phyloP scores from a whole-genome alignment of 257 asterid genomes.

The Ophiorrhiza pumila region DNA sequence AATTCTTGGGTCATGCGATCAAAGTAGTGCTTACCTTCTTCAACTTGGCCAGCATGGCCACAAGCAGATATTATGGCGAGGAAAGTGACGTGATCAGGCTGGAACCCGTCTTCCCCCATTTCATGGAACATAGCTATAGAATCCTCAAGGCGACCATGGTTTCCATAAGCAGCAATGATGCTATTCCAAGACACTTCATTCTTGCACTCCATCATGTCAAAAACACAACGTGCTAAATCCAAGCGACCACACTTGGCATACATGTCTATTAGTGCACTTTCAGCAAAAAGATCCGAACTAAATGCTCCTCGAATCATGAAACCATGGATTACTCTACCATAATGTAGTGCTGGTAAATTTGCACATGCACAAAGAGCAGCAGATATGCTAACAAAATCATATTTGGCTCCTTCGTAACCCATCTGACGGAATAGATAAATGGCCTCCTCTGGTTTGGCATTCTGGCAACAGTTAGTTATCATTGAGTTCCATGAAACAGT shows the following conservation, averaged over 20 bases:
- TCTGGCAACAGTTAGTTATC: constrained; percentile 67
- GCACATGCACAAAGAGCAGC: constrained; percentile 81
- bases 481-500: constrained; percentile 82
- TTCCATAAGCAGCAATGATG: constrained; percentile 90
- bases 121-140: constrained; percentile 44
- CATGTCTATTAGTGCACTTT: constrained; percentile 71
- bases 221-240: constrained; percentile 49
- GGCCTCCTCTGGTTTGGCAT: constrained; percentile 67
- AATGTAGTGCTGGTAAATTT: constrained; percentile 52
- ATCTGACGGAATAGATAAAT: constrained; percentile 57
- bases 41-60: constrained; percentile 72
- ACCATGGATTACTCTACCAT: constrained; percentile 74
- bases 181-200: constrained; percentile 95
- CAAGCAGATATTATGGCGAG: constrained; percentile 78
- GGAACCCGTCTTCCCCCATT: constrained; percentile 55
- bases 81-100: constrained; percentile 74
- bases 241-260: constrained; percentile 85
- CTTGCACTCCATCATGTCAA: constrained; percentile 50
- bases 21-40: constrained; percentile 58
- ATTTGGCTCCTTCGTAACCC: constrained; percentile 56
- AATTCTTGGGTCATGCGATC: constrained; percentile 50
- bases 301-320: constrained; percentile 54
- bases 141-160: constrained; percentile 49
- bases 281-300: constrained; percentile 45
- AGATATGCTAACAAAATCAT: constrained; percentile 73